phyloP scores from a whole-genome alignment of 2,329 filamentous ascomycete genomes.

The Westerdykella sp. region DNA sequence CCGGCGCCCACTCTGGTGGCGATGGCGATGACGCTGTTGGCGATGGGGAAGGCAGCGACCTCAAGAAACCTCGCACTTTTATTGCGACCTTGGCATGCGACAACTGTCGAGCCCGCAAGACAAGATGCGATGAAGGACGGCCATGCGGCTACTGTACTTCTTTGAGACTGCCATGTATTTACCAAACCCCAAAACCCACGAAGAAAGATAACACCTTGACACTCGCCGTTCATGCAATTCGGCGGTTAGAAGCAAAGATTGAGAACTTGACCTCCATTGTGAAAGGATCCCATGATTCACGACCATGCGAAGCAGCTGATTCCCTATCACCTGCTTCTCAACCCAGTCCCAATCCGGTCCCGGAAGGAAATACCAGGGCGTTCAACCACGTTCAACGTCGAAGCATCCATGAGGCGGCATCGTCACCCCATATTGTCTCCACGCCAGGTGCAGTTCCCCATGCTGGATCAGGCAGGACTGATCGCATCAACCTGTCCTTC shows the following conservation, averaged over 20 bases:
- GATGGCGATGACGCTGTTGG: slow-evolving; percentile 9
- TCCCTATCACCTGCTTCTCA: slow-evolving; percentile 26
- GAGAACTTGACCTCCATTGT: slow-evolving; percentile 42
- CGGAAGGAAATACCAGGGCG: background rate
- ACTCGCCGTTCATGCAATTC: slow-evolving; percentile 50
- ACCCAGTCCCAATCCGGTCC: slow-evolving; percentile 16
- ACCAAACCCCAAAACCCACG: slow-evolving; percentile 49
- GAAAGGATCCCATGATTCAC: slow-evolving; percentile 15
- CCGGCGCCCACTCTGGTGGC: slow-evolving; percentile 13
- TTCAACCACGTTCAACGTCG: slow-evolving; percentile 13
- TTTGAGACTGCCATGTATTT: slow-evolving; percentile 46
- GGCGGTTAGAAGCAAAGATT: slow-evolving; percentile 49
- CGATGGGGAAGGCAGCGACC: slow-evolving; percentile 17
- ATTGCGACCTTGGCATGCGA: slow-evolving; percentile 45
- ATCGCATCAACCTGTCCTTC: slow-evolving; percentile 41
- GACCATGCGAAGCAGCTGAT: slow-evolving; percentile 13
- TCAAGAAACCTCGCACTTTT: slow-evolving; percentile 32
- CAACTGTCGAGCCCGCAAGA: slow-evolving; percentile 49
- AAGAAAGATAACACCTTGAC: slow-evolving; percentile 51
- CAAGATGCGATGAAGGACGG: slow-evolving; percentile 50
- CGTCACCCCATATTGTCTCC: slow-evolving; percentile 21
- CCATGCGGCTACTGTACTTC: slow-evolving; percentile 50
- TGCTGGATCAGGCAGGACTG: slow-evolving; percentile 11
- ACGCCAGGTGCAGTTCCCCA: slow-evolving; percentile 23
- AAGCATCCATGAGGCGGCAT: slow-evolving; percentile 18